phyloP scores from a whole-genome alignment of 768 basidiomycete genomes.

The Termitomyces sp. region DNA sequence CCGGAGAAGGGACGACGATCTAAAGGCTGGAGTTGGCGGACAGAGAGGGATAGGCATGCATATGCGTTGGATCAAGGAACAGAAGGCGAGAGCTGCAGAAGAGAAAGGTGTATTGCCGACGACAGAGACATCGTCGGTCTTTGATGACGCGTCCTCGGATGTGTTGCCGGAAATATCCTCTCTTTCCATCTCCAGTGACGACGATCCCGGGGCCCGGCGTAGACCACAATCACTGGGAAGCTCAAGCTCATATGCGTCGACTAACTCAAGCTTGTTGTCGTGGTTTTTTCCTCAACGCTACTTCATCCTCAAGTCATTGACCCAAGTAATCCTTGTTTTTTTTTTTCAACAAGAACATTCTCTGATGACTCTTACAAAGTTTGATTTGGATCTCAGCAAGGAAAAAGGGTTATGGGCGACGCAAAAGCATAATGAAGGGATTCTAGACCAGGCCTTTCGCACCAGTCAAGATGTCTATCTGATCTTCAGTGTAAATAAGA shows the following conservation, averaged over 20 bases:
- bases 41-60: conserved; percentile 89
- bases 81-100: conserved; percentile 34
- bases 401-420: conserved; percentile 86
- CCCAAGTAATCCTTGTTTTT: conserved; percentile 48
- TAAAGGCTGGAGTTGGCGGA: conserved; percentile 86
- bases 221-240: conserved; percentile 34
- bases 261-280: conserved; percentile 75
- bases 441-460: conserved; percentile 91
- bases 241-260: conserved; percentile 73
- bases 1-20: conserved; percentile 77
- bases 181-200: conserved; percentile 39
- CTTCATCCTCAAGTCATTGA: conserved; percentile 89
- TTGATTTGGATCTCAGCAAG: conserved; percentile 77
- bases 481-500: conserved; percentile 91
- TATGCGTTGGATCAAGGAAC: conserved; percentile 71
- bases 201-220: conserved; percentile 23
- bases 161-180: conserved; percentile 22
- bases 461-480: conserved; percentile 85
- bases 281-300: conserved; percentile 83
- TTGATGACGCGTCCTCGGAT: conserved; percentile 21
- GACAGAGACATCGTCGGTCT: conserved; percentile 11
- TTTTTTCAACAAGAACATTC: not conserved
- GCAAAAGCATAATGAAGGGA: conserved; percentile 87
- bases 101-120: conserved; percentile 13
- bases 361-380: conserved; percentile 32